Percentiles rank a stretch among this genome's conserved stretches.
Conservation (phyloP, 1,284 basidiomycete species). For the Wallemia mellicola region DNA sequence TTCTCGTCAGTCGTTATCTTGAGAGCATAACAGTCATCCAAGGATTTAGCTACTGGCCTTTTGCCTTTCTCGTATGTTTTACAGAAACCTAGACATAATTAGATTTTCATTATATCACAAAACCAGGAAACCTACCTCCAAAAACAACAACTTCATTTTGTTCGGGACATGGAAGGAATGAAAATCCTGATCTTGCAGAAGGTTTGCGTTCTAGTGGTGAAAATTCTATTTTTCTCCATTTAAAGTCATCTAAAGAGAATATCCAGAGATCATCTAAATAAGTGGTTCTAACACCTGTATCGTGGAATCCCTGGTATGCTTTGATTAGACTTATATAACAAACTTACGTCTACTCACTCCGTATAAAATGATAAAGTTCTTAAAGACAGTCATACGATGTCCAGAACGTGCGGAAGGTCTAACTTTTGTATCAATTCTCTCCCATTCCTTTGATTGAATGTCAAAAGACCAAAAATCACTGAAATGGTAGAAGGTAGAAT, state of each 20-base stretch:
- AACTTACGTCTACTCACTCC: constrained; percentile 20
- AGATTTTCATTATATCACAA: not conserved
- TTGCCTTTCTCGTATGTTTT: constrained; percentile 75
- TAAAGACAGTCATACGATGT: constrained; percentile 72
- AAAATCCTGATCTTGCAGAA: constrained; percentile 52
- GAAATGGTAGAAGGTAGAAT: constrained; percentile 73
- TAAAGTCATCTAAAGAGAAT: constrained; percentile 62
- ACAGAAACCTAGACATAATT: constrained; percentile 44
- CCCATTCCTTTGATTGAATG: constrained; percentile 25
- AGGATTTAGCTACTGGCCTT: constrained; percentile 50
- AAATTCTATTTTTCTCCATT: constrained; percentile 53
- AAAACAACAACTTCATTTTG: constrained; percentile 40
- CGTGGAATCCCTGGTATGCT: not conserved
- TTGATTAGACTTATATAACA: not conserved
- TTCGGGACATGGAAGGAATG: constrained; percentile 47
- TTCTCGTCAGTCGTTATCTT: constrained; percentile 20
- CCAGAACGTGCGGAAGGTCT: constrained; percentile 55
- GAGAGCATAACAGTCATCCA: constrained; percentile 29
- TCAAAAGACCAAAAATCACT: constrained; percentile 40
- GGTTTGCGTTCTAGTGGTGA: constrained; percentile 36
- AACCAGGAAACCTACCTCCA: constrained; percentile 17
- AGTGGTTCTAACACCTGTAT: constrained; percentile 23
- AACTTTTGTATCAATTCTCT: constrained; percentile 60
- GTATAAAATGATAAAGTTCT: constrained; percentile 58
- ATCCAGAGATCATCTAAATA: constrained; percentile 69